These are phyloP conservation scores for Stachybotrys echinatus DNA, from an alignment of 2,329 filamentous ascomycete species.

Conservation along the genomic window DNA sequence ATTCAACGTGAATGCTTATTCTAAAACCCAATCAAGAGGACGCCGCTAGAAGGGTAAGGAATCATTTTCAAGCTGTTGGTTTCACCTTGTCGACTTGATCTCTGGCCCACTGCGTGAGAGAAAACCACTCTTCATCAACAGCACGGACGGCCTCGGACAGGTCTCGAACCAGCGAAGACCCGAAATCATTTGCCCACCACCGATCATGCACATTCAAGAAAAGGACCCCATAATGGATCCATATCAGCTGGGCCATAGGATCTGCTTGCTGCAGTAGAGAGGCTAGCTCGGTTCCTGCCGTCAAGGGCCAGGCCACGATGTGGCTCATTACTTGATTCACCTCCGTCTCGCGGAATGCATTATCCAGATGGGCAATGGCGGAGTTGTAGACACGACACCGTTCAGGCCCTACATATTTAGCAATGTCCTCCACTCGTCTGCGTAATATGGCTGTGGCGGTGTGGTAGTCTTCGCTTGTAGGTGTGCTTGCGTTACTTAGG, in stretches of 20 bases:
- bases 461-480: neutral
- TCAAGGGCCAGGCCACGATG: neutral
- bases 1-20: no score
- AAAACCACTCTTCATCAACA: neutral
- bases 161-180: neutral
- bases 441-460: neutral
- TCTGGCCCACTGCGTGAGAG: neutral
- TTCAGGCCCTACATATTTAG: neutral
- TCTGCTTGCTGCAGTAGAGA: neutral
- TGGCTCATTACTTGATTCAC: neutral
- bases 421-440: neutral
- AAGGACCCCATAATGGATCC: neutral
- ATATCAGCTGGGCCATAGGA: neutral
- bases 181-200: neutral
- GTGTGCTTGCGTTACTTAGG: neutral
- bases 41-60: no score
- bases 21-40: no score
- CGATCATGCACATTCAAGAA: neutral
- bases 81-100: neutral
- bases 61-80: neutral
- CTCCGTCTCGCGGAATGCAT: neutral
- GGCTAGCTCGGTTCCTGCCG: neutral
- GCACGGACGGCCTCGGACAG: neutral
- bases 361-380: neutral
- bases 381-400: neutral